These are phyloP conservation scores for Trichocladium uniseriatum DNA, from an alignment of 495 filamentous ascomycete genomes.

Conservation along the genomic window DNA sequence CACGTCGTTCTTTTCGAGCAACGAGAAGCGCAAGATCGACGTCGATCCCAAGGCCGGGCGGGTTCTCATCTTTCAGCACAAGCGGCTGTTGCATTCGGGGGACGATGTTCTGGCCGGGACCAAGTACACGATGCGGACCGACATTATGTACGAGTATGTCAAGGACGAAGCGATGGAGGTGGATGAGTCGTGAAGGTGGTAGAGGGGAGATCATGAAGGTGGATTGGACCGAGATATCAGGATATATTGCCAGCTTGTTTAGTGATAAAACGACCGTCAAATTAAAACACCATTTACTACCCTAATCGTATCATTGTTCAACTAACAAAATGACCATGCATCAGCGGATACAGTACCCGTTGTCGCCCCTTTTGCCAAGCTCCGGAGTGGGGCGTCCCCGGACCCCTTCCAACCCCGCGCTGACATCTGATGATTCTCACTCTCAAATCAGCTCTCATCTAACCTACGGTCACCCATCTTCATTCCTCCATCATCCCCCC, in stretches of 20 bases:
- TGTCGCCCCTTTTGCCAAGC: background rate
- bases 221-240: too few relatives aligned
- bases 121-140: conserved; percentile 70
- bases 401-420: background rate
- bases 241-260: too few relatives aligned
- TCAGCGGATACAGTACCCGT: conserved; percentile 6
- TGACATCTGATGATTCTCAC: background rate
- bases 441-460: background rate
- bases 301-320: too few relatives aligned
- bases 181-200: too few relatives aligned
- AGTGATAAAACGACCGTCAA: too few relatives aligned
- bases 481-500: background rate
- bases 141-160: conserved; percentile 60
- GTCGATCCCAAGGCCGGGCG: conserved; percentile 62
- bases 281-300: too few relatives aligned
- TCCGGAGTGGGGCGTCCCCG: background rate
- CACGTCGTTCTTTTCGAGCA: conserved; percentile 50
- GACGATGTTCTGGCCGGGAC: conserved; percentile 62
- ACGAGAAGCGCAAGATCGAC: conserved; percentile 44
- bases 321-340: too few relatives aligned
- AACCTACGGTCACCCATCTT: background rate
- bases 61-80: conserved; percentile 72
- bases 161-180: background rate
- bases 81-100: conserved; percentile 57
- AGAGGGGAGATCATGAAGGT: too few relatives aligned